Conservation (phyloP, 805 yeast species). For the Metschnikowia proteae region DNA sequence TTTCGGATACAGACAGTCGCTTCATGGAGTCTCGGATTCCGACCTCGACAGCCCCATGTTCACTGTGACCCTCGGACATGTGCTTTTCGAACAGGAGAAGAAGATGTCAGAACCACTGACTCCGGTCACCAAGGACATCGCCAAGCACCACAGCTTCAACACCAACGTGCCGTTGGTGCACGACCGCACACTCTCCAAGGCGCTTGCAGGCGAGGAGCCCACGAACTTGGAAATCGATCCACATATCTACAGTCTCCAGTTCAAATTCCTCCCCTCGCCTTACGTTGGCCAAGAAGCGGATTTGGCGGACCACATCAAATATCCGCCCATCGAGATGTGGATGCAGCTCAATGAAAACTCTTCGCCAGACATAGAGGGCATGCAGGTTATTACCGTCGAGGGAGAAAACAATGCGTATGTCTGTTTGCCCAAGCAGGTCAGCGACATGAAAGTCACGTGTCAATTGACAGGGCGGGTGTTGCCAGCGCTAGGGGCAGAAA, state of each 20-base stretch:
- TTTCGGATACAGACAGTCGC: constrained; percentile 21
- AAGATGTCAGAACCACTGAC: not conserved
- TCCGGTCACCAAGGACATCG: not conserved
- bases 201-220: constrained; percentile 19
- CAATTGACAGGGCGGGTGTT: constrained; percentile 35
- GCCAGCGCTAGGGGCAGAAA: not conserved
- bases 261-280: constrained; percentile 47
- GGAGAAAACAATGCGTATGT: constrained; percentile 42
- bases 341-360: constrained; percentile 38
- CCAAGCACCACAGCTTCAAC: constrained; percentile 24
- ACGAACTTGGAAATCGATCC: constrained; percentile 18
- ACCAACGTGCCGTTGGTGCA: constrained; percentile 31
- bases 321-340: constrained; percentile 59
- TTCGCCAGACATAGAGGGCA: constrained; percentile 34
- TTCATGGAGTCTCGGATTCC: constrained; percentile 21
- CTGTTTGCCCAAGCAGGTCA: constrained; percentile 36
- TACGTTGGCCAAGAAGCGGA: constrained; percentile 16
- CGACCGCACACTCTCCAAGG: constrained; percentile 31
- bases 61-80: constrained; percentile 39
- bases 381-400: constrained; percentile 43
- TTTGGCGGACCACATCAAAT: constrained; percentile 22
- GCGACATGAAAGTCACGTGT: constrained; percentile 46
- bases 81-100: constrained; percentile 25
- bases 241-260: constrained; percentile 37
- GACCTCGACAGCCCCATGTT: constrained; percentile 26